Evolutionary conservation across 1,284 basidiomycete species (phyloP).

Genomic region (Paramarasmius palmivorus): DNA sequence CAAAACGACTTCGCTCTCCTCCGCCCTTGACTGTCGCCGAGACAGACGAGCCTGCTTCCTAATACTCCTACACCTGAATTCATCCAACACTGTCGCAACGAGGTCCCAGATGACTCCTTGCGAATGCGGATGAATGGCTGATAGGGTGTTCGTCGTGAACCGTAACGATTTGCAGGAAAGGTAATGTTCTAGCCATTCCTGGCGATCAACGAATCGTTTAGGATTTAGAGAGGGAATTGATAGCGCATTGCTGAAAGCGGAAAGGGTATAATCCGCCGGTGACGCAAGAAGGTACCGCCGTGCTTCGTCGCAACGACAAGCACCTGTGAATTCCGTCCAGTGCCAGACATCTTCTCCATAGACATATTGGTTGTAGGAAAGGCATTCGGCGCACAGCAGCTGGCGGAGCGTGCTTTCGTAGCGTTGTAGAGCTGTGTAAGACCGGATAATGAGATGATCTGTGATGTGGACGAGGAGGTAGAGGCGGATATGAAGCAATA

Average conservation of each 20-base stretch:
- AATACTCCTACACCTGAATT: conserved; percentile 34
- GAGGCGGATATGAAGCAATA: conserved; percentile 45
- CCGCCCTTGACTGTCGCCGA: too few relatives aligned
- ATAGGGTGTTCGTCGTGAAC: conserved; percentile 8
- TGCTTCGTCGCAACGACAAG: conserved; percentile 35
- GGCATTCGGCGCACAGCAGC: conserved; percentile 45
- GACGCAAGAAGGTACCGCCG: conserved; percentile 12
- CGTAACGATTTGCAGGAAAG: conserved; percentile 31
- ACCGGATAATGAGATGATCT: conserved; percentile 32
- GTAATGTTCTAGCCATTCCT: conserved; percentile 38
- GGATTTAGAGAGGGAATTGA: conserved; percentile 22
- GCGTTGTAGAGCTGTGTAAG: conserved; percentile 34
- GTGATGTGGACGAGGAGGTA: conserved; percentile 38
- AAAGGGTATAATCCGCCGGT: background rate
- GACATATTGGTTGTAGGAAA: conserved; percentile 46
- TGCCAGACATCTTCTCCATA: conserved; percentile 48
- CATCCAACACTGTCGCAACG: conserved; percentile 31
- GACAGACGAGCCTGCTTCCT: too few relatives aligned
- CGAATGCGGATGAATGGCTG: conserved; percentile 13
- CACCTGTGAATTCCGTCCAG: conserved; percentile 45
- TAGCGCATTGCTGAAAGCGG: background rate
- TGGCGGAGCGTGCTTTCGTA: conserved; percentile 42
- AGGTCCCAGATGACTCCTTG: conserved; percentile 36
- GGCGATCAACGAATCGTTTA: conserved; percentile 32
- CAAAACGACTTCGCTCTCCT: conserved; percentile 7